phyloP scores from a whole-genome alignment of 495 filamentous ascomycete genomes.

The Xylaria bambusicola region DNA sequence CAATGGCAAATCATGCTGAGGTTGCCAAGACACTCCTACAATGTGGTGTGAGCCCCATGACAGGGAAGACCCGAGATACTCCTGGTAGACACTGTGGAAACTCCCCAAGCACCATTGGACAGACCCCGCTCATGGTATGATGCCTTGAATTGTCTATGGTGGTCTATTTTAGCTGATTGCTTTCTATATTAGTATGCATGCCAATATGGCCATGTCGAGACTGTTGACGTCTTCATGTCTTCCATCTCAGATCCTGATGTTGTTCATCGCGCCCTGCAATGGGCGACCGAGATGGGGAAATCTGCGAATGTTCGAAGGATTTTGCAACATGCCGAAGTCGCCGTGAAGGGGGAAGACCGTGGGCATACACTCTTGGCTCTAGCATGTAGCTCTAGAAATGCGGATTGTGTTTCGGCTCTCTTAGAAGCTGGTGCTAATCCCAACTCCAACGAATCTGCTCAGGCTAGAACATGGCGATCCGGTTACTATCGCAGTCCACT shows the following conservation, averaged over 20 bases:
- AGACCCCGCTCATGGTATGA: conserved; percentile 19
- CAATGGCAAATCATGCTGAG: conserved; percentile 15
- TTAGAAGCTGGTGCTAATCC: conserved; percentile 19
- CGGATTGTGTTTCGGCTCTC: conserved; percentile 9
- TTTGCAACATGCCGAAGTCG: conserved; percentile 16
- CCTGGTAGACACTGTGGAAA: conserved; percentile 17
- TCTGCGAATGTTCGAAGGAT: conserved; percentile 21
- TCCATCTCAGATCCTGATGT: conserved; percentile 16
- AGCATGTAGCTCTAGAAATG: conserved; percentile 12
- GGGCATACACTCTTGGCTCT: conserved; percentile 30
- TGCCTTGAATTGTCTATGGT: neutral
- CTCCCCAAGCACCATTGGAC: neutral
- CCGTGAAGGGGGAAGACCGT: neutral
- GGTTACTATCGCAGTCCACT: neutral
- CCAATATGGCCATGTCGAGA: conserved; percentile 24
- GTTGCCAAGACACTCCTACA: conserved; percentile 29
- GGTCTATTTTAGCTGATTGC: neutral
- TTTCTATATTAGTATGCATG: conserved; percentile 27
- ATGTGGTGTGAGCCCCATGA: conserved; percentile 33
- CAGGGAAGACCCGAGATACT: conserved; percentile 28
- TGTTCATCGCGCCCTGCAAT: conserved; percentile 25
- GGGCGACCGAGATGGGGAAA: conserved; percentile 23
- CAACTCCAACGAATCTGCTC: neutral
- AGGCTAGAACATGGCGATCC: too few relatives aligned
- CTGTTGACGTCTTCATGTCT: conserved; percentile 29